Evolutionary conservation across 148 eudicot species (phyloP), one percentile per base, ranked within the genome.

Genomic region (Camellia lanceoleosa): DNA sequence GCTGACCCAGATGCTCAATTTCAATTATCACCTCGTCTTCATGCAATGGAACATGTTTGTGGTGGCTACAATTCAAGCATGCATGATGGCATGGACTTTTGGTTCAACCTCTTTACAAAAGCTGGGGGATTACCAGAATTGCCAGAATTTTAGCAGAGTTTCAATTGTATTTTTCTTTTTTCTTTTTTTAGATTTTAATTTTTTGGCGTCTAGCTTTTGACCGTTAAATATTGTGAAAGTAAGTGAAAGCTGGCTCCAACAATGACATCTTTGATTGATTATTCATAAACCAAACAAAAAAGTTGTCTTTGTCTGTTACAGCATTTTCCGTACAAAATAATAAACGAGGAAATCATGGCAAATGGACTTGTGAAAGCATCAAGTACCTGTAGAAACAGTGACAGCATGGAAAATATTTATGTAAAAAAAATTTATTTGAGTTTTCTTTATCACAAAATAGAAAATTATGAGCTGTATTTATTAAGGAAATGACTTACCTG

Each of bases 51-150:
- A 47, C 8, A 71, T 38, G 19, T 38, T 47, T 15, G 19, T 56
- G 79, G 59, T 20, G 59, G 18, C 38, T 43, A 10, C 10, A 49
- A 54, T 74, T 73, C 79, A 61, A 73, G 71, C 18, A 10, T 60
- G 80, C 51, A 63, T 5, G 88, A 87, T 7, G 84, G 79, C 64
- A 80, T 79, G 90, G 91, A 92, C 46, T 86, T 81, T 66, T 92
- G 93, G 97, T 76, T 61, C 78, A 82, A 88, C 79, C 56, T 89
- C 43, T 84, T 89, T 69, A 82, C 88, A 6, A 79, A 82, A 84
- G 78, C 80, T 0, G 89, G 80, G 55, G 90, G 84, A 19, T 73
- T 89, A 23, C 83, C 87, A 1, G 86, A 88, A 16, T 82, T 88
- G 58, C 1, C 79, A 42, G 85, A 84, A 11, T 65, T 64, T 52